Conservation (phyloP, 1,284 basidiomycete genomes). For the Trichosporon sp. region DNA sequence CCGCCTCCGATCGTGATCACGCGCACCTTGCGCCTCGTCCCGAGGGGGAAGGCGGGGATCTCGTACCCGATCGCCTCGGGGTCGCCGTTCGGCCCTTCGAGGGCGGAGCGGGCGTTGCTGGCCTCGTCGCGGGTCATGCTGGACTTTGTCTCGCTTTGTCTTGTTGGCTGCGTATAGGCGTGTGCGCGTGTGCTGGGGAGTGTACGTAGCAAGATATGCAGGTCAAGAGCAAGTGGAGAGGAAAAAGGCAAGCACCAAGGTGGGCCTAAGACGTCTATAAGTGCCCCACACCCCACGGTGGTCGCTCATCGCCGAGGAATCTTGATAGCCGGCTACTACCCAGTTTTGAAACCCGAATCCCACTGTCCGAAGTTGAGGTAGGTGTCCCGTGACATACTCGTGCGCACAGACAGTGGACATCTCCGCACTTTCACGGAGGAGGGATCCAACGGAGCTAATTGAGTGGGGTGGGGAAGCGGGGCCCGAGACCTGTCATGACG, state of each 20-base stretch:
- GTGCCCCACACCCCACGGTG: not conserved
- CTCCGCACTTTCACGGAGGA: not conserved
- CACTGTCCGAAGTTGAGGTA: not conserved
- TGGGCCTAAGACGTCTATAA: not conserved
- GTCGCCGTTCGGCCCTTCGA: slow-evolving; percentile 28
- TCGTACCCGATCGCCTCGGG: slow-evolving; percentile 28
- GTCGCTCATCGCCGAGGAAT: not conserved
- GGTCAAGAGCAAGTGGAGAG: not conserved
- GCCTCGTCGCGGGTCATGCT: not conserved
- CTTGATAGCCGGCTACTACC: not conserved
- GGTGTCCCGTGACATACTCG: not conserved
- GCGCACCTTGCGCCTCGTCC: slow-evolving; percentile 22
- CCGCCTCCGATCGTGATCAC: slow-evolving; percentile 28
- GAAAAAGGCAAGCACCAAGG: not conserved
- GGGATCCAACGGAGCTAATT: not conserved
- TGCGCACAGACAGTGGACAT: not conserved
- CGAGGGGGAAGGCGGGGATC: slow-evolving; percentile 23
- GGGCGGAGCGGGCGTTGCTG: not conserved
- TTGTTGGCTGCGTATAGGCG: no score
- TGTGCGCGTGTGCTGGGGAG: not conserved
- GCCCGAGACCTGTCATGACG: not conserved
- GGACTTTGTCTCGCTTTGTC: not conserved
- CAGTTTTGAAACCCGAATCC: not conserved
- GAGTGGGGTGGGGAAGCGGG: slow-evolving; percentile 1
- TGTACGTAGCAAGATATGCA: not conserved